A percentile compares a stretch with the other conserved stretches of the same genome.
Evolutionary conservation across 345 rosid species (phyloP).

Genomic region (Trapa bicornis): DNA sequence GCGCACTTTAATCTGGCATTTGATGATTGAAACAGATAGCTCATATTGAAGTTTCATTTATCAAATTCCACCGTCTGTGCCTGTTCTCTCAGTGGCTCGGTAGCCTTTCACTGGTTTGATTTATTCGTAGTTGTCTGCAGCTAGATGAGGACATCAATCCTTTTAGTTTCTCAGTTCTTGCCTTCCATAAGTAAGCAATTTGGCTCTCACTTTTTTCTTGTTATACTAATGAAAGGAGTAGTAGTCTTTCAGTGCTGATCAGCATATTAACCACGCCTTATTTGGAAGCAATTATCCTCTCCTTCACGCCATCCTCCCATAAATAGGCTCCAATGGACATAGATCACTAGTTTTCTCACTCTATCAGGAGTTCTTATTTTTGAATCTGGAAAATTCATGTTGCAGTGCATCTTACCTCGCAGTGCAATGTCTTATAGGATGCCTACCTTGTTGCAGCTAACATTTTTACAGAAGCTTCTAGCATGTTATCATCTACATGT

Average conservation of each 20-base stretch:
- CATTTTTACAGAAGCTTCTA: background rate
- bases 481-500: background rate
- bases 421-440: background rate
- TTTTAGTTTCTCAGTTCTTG: background rate
- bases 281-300: background rate
- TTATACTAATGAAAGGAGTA: too few species aligned
- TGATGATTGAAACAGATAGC: background rate
- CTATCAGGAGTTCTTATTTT: background rate
- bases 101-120: background rate
- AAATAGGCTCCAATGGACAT: background rate
- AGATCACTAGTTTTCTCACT: background rate
- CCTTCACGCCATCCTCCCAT: background rate
- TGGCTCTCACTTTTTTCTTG: background rate
- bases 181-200: background rate
- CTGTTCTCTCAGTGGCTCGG: background rate
- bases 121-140: background rate
- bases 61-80: too few species aligned
- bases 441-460: background rate
- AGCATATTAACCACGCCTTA: too few species aligned
- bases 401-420: background rate
- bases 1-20: background rate
- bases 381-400: background rate
- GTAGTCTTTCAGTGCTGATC: too few species aligned
- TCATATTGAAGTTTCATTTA: background rate
- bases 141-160: background rate